Conservation (phyloP, 371 early-diverging fungal genomes). For the Phascolomyces articulosus region DNA sequence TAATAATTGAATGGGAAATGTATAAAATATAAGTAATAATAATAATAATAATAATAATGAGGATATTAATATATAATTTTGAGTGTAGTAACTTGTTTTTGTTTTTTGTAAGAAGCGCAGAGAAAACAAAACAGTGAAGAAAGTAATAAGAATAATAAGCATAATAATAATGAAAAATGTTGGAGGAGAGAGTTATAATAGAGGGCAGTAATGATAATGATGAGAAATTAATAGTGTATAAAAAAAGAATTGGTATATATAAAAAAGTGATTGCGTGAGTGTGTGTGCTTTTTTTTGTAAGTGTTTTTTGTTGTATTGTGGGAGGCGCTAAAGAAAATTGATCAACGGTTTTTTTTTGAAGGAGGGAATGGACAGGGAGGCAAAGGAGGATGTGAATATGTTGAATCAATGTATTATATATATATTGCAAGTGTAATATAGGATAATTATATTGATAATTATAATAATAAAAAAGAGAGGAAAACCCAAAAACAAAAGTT, state of each 20-base stretch:
- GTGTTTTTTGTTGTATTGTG: not conserved
- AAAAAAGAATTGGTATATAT: too few relatives aligned
- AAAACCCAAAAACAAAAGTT: not conserved
- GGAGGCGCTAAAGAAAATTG: not conserved
- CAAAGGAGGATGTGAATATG: too few relatives aligned
- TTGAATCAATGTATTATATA: too few relatives aligned
- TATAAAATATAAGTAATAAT: not conserved
- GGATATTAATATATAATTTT: conserved; percentile 1
- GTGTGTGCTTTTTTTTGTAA: not conserved
- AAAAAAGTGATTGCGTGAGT: too few relatives aligned
- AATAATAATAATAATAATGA: not conserved
- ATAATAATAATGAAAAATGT: conserved; percentile 2
- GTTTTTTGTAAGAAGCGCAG: not conserved
- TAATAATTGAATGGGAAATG: too few relatives aligned
- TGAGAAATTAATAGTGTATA: not conserved
- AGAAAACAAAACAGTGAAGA: not conserved
- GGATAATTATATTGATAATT: too few relatives aligned
- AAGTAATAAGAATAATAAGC: not conserved
- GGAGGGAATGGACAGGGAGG: conserved; percentile 4
- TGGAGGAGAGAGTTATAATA: not conserved
- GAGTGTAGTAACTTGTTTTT: not conserved
- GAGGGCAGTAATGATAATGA: not conserved
- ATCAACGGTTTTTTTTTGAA: not conserved
- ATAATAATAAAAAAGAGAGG: not conserved
- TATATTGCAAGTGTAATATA: too few relatives aligned